Evolutionary conservation across 768 basidiomycete species (phyloP), one percentile per base, ranked within the genome.

Genomic region (Naganishia vaughanmartiniae): DNA sequence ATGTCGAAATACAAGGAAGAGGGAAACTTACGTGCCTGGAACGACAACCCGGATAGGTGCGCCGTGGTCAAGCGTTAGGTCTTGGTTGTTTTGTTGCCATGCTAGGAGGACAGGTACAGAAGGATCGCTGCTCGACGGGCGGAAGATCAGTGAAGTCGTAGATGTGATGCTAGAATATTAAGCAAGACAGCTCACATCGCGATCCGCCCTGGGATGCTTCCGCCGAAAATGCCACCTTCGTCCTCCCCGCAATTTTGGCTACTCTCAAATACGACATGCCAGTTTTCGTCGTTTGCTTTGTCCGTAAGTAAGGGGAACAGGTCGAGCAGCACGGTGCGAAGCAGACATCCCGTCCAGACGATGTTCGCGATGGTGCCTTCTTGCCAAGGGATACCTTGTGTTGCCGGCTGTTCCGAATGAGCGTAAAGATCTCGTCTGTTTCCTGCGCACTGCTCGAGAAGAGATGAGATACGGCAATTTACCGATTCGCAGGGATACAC

Each of bases 301-400:
- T 85, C 84, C 4, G 81, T 81, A 48, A 83, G 76, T 12, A 24
- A 42, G 9, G 60, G 60, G 42, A 83, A 79, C 33, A 54, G 54
- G 28, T 56, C 42, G 14, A 46, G 30, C 70, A 90, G 84, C 33
- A 90, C 74, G 67, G 89, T 86, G 26, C 85, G 83, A 12, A 90
- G 79, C 0, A 84, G 82, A 0, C 85, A 85, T 19, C 89, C 89
- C 4, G 84, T 84, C 89, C 89, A 90, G 69, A 81, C 83, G 74
- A 85, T 86, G 77, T 90, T 90, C 68, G 86, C 86, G 56, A 89
- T 86, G n/a, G 87, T 88, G 24, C 87, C 89, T 69, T 88, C 87
- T 26, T 83, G 83, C 88, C 88, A 89, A 0, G 42, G 19, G 39
- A 70, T 72, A 4, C 74, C 74, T 42, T 74, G 51, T 42, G 74